A percentile compares a stretch with the other conserved stretches of the same genome.
Evolutionary conservation across 2,329 filamentous ascomycete species (phyloP).

Genomic region (Chaetothyriales sp.): DNA sequence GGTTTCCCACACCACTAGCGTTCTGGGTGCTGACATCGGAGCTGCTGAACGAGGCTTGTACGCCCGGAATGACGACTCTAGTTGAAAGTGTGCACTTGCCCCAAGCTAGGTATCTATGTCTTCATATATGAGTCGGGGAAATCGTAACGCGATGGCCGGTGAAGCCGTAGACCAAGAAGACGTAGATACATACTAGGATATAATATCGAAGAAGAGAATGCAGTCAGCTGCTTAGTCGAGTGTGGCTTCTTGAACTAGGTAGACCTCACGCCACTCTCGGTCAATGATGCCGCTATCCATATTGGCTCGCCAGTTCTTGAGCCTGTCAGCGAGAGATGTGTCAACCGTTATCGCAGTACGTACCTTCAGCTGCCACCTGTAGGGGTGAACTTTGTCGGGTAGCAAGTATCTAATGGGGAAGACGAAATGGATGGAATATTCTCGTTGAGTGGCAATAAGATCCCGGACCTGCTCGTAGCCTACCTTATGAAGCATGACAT

Average conservation of each 20-base stretch:
- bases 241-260: slow-evolving; percentile 8
- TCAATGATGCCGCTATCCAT: slow-evolving; percentile 7
- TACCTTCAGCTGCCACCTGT: slow-evolving; percentile 3
- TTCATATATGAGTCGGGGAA: no score
- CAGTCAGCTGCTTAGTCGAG: slow-evolving; percentile 2
- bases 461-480: slow-evolving; percentile 3
- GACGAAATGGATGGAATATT: slow-evolving; percentile 4
- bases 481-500: slow-evolving; percentile 2
- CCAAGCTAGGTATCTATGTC: no score
- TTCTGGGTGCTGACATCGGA: no score
- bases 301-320: slow-evolving; percentile 7
- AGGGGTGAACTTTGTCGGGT: background rate
- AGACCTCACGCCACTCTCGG: slow-evolving; percentile 6
- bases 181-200: no score
- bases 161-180: no score
- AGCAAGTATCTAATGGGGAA: slow-evolving; percentile 5
- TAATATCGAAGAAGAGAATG: background rate
- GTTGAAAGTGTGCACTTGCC: no score
- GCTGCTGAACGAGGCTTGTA: no score
- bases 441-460: background rate
- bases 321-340: no score
- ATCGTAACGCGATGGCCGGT: no score
- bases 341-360: background rate
- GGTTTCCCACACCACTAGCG: no score
- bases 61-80: no score